phyloP scores from a whole-genome alignment of 78 protist genomes.

The Tieghemostelium lacteum region DNA sequence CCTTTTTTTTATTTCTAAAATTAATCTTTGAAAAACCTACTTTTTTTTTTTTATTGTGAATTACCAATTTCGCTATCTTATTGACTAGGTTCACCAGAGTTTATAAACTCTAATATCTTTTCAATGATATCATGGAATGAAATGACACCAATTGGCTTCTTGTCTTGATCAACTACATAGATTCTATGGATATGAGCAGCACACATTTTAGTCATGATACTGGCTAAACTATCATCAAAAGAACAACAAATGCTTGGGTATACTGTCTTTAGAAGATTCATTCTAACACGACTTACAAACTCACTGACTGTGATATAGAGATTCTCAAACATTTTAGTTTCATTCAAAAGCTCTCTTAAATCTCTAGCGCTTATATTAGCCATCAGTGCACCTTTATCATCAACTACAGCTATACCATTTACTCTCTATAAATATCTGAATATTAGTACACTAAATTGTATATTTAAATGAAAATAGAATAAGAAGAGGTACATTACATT shows the following conservation, averaged over 20 bases:
- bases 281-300: constrained; percentile 55
- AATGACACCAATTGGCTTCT: constrained; percentile 60
- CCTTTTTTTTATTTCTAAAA: too few species aligned
- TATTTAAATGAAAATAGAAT: neutral
- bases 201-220: constrained; percentile 52
- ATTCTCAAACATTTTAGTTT: constrained; percentile 66
- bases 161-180: constrained; percentile 39
- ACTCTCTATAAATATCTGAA: constrained; percentile 20
- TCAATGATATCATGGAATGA: constrained; percentile 64
- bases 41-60: neutral
- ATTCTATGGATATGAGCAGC: constrained; percentile 74
- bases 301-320: constrained; percentile 72
- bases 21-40: neutral
- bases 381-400: constrained; percentile 46
- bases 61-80: neutral
- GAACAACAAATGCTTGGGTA: constrained; percentile 49
- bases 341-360: constrained; percentile 52
- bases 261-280: constrained; percentile 52
- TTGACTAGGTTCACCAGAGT: neutral
- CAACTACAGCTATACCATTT: constrained; percentile 67
- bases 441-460: too few species aligned
- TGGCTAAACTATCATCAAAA: constrained; percentile 9
- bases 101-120: constrained; percentile 16
- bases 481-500: neutral
- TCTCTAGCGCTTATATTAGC: constrained; percentile 75